Evolutionary conservation across 495 filamentous ascomycete genomes (phyloP).

Genomic region (Hamigera avellanea): DNA sequence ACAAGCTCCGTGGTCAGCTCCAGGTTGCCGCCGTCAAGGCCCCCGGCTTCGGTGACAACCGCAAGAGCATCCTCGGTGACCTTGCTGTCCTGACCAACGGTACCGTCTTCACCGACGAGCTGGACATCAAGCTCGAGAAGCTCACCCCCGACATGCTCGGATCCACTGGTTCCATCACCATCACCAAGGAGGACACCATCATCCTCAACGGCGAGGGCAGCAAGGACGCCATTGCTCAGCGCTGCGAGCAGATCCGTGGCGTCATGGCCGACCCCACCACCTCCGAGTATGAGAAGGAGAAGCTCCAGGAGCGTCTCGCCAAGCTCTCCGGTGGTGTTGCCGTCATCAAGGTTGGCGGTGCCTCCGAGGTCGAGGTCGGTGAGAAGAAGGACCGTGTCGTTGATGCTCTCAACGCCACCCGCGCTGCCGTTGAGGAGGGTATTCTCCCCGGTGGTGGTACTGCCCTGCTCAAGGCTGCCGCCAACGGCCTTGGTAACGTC

Average conservation of each 20-base stretch:
- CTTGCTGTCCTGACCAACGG: constrained; percentile 90
- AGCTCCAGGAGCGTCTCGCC: constrained; percentile 97
- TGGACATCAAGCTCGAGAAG: constrained; percentile 98
- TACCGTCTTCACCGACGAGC: constrained; percentile 95
- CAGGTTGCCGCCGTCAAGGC: constrained; percentile 98
- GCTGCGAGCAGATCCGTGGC: constrained; percentile 97
- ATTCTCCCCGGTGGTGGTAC: constrained; percentile 98
- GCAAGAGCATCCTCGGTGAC: constrained; percentile 98
- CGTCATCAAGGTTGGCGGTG: constrained; percentile 96
- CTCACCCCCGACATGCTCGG: constrained; percentile 90
- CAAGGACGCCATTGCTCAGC: constrained; percentile 89
- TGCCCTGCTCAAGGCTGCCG: constrained; percentile 91
- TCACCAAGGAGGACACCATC: constrained; percentile 99
- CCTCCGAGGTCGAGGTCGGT: constrained; percentile 94
- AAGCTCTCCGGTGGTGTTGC: constrained; percentile 99
- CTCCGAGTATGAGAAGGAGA: constrained; percentile 99
- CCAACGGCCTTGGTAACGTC: constrained; percentile 69
- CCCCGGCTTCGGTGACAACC: constrained; percentile 98
- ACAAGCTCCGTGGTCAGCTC: constrained; percentile 98
- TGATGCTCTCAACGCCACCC: constrained; percentile 95
- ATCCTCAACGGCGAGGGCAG: constrained; percentile 93
- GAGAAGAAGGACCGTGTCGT: constrained; percentile 99
- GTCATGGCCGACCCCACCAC: constrained; percentile 89
- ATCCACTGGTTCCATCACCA: constrained; percentile 94
- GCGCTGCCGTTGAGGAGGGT: constrained; percentile 96